Evolutionary conservation across 352 stramenopile genomes (phyloP), one percentile per base, ranked within the genome.

Genomic region (Phytophthora rubi): DNA sequence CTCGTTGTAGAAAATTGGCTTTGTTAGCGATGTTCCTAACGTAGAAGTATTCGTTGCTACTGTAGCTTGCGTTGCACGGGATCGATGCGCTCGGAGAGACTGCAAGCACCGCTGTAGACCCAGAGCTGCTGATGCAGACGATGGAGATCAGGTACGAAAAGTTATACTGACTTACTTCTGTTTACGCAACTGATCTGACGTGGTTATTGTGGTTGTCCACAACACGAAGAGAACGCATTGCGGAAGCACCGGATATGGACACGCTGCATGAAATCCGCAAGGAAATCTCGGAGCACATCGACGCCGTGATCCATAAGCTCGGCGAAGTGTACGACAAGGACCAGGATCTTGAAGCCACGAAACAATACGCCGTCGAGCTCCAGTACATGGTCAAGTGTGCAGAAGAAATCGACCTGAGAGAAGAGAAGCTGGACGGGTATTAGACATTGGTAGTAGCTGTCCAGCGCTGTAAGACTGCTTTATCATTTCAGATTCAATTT

Each of bases 311-410:
- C 39, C 55, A 80, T 28, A 89, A 91, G 58, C 68, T 96, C 13
- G 80, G 83, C 3, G 75, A 93, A 42, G 87, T 90, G 37, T 94
- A 94, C 57, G 89, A 96, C 70, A 59, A 77, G 39, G 73, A 89
- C 26, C 74, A 92, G 42, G 85, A 96, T 66, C 79, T 96, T 13
- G 85, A 93, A 12, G 80, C 85, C 2, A 94, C 89, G 7, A 85
- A 89, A 62, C 73, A 82, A 48, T 83, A 84, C 56, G 86, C 87
- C 0, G 79, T 96, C 23, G 82, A 94, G 70, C 73, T 96, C 35
- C 86, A 96, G 70, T 96, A 96, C 68, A 89, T 96, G 83, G 80
- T 93, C 62, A 96, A 94, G 71, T 93, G 88, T 60, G 84, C 80
- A 53, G 86, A 94, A 73, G 89, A 93, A 63, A 90, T 94, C 35